Conservation (phyloP, 148 eudicot species). For the Spergularia bocconei region DNA sequence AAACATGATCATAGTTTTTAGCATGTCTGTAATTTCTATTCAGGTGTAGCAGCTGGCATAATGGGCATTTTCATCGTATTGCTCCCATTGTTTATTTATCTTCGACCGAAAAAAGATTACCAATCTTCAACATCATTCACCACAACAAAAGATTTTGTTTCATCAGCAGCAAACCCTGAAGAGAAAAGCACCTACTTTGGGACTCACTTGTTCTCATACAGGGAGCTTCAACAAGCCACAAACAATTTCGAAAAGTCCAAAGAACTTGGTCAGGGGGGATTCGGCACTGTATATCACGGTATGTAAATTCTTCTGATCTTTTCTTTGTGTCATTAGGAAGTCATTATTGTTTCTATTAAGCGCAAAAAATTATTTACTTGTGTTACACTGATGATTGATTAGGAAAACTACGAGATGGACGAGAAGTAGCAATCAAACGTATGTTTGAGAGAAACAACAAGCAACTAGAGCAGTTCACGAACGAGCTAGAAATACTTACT, state of each 20-base stretch:
- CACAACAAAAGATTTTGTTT: not conserved
- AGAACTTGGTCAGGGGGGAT: conserved; percentile 26
- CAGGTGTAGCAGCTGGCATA: conserved; percentile 16
- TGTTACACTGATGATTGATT: not conserved
- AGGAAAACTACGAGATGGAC: conserved; percentile 21
- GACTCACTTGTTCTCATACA: conserved; percentile 19
- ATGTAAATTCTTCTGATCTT: not conserved
- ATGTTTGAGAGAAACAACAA: conserved; percentile 21
- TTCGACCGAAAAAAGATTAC: not conserved
- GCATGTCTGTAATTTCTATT: not conserved
- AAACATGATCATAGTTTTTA: no score
- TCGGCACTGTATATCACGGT: conserved; percentile 24
- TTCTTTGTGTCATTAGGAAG: no score
- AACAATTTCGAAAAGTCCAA: conserved; percentile 10
- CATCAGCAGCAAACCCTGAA: not conserved
- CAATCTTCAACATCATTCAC: not conserved
- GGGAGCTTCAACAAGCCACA: conserved; percentile 22
- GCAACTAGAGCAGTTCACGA: conserved; percentile 24
- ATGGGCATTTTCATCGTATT: conserved; percentile 1
- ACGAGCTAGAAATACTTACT: conserved; percentile 25
- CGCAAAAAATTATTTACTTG: not conserved
- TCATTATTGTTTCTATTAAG: no score
- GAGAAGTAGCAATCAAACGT: conserved; percentile 24
- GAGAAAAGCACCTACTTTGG: conserved; percentile 24
- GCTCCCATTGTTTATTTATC: not conserved